Evolutionary conservation across 495 filamentous ascomycete species (phyloP), one percentile per base, ranked within the genome.

Genomic region (Penicillium egyptiacum): DNA sequence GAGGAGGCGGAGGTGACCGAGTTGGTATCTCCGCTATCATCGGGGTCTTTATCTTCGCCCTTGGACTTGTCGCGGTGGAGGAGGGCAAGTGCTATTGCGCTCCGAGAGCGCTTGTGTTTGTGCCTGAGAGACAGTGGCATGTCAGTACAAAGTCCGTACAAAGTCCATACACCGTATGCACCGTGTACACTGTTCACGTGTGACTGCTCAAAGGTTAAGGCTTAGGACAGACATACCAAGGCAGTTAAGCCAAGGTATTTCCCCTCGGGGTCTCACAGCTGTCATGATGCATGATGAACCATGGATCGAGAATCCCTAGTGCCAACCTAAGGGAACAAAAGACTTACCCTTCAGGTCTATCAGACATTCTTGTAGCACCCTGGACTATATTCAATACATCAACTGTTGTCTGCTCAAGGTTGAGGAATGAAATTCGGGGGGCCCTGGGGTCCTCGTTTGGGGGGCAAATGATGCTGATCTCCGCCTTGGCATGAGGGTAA

Each of bases 71-170:
- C 81, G 47, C 81, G 78, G 61, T 76, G 73, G 20, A 83, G 68
- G 28, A 83, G 66, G 47, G 81, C 74, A 53, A 78, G 75, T 50
- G 81, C 79, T 59, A 82, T 59, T 28, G 74, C 68, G 61, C 80
- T 81, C 57, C 74, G 79, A 39, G 81, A 81, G 60, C 80, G 79
- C 67, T 79, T 83, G 61, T 82, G 79, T 69, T 79, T 83, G 59
- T 82, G 81, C 56, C 79, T 81, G 62, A 20, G 54, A 37, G 54
- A 59, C 31, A 48, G 39, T 25, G 59, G 46, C 59, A 68, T 70
- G 50, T 72, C 58, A 74, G 71, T 67, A 56, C 16, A n/a, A 37
- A 57, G 49, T 55, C 10, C 11, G 30, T 33, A 14, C 11, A 14
- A 39, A 39, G 2, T 8, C 35, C 35, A 11, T 39, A 39, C 16